Evolutionary conservation across 805 yeast species (phyloP).

Genomic region (Metschnikowia drakensbergensis): DNA sequence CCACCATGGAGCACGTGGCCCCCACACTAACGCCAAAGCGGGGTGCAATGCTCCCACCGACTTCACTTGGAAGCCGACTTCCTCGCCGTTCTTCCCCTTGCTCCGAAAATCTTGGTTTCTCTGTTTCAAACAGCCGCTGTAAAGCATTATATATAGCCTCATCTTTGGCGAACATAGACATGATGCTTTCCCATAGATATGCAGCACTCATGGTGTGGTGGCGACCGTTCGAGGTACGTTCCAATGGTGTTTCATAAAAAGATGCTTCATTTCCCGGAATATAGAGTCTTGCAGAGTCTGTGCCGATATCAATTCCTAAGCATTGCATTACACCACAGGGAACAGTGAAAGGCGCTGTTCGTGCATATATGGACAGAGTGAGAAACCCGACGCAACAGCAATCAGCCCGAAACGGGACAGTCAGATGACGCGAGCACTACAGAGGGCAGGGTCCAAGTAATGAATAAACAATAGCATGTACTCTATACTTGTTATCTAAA

Average conservation of each 20-base stretch:
- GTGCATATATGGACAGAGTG: neutral
- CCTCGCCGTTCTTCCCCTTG: neutral
- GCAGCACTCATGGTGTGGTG: slow-evolving; percentile 14
- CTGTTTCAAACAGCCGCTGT: neutral
- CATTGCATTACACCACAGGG: slow-evolving; percentile 5
- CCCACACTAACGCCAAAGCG: slow-evolving; percentile 31
- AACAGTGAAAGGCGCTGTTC: neutral
- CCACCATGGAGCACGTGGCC: slow-evolving; percentile 61
- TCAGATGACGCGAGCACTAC: too few species aligned
- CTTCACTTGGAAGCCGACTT: neutral
- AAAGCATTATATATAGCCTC: neutral
- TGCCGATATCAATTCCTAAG: slow-evolving; percentile 51
- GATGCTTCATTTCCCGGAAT: slow-evolving; percentile 13
- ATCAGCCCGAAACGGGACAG: too few species aligned
- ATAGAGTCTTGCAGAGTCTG: slow-evolving; percentile 46
- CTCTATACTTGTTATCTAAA: slow-evolving; percentile 10
- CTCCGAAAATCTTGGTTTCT: too few species aligned
- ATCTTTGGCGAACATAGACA: slow-evolving; percentile 8
- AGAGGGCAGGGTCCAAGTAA: too few species aligned
- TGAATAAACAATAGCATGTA: neutral
- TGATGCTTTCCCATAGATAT: slow-evolving; percentile 11
- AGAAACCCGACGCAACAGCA: neutral
- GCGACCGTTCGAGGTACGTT: slow-evolving; percentile 7
- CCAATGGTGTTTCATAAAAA: slow-evolving; percentile 7
- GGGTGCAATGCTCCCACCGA: neutral